Evolutionary conservation across 257 asterid species (phyloP).

Genomic region (Solanum bulbocastanum): DNA sequence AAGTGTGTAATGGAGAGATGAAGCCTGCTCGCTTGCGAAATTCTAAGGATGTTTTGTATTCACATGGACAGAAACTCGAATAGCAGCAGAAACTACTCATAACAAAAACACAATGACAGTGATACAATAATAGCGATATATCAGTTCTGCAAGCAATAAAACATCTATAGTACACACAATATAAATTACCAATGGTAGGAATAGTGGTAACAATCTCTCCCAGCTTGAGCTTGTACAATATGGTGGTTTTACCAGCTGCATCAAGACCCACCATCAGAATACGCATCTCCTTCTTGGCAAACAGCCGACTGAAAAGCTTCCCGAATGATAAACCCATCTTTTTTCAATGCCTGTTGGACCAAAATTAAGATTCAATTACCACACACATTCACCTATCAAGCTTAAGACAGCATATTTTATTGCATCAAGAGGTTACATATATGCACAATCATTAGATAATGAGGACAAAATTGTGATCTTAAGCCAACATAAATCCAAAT

Average conservation of each 20-base stretch:
- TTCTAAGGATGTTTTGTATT: background rate
- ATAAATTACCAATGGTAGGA: conserved; percentile 62
- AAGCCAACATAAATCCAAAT: background rate
- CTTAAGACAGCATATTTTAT: background rate
- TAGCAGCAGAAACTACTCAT: background rate
- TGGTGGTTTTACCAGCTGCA: conserved; percentile 86
- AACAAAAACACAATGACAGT: background rate
- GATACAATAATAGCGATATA: background rate
- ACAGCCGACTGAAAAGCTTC: conserved; percentile 67
- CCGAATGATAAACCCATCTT: conserved; percentile 72
- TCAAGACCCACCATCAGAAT: conserved; percentile 83
- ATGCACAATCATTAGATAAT: background rate
- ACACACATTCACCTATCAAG: background rate
- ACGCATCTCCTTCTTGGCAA: conserved; percentile 80
- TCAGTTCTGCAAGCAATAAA: background rate
- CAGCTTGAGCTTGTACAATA: conserved; percentile 73
- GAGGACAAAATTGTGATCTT: background rate
- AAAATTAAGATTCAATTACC: background rate
- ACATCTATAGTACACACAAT: background rate
- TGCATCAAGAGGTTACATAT: background rate
- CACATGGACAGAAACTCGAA: background rate
- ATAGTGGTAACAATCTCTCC: conserved; percentile 77
- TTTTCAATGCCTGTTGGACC: conserved; percentile 19
- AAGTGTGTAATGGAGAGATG: background rate
- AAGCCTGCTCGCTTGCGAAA: background rate